Conservation (phyloP, 495 filamentous ascomycete species). For the Aspergillus olivimuriae region DNA sequence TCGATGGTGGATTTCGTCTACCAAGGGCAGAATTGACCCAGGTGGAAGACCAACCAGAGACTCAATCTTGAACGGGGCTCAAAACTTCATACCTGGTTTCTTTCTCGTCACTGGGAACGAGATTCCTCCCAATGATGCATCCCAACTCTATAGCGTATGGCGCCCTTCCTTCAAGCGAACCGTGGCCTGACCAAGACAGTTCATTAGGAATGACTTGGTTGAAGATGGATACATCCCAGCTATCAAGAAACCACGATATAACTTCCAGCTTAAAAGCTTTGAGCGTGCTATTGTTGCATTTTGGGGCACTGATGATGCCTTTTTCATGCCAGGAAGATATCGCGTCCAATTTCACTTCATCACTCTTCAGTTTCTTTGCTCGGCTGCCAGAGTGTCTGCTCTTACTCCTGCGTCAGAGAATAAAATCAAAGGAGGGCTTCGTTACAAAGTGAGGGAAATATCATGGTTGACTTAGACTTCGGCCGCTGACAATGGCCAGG, state of each 20-base stretch:
- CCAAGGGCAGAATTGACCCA: not conserved
- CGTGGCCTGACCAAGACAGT: slow-evolving; percentile 1
- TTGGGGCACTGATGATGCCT: slow-evolving; percentile 1
- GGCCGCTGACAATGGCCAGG: no score
- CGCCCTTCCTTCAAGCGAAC: not conserved
- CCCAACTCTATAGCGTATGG: slow-evolving; percentile 5
- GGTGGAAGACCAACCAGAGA: slow-evolving; percentile 1
- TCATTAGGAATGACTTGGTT: slow-evolving; percentile 4
- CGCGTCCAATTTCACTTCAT: slow-evolving; percentile 2
- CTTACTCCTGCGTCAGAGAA: not conserved
- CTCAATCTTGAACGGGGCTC: not conserved
- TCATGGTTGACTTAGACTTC: no score
- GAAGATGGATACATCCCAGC: no score
- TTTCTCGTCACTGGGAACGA: slow-evolving; percentile 1
- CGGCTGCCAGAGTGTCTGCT: not conserved
- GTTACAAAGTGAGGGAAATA: slow-evolving; percentile 1
- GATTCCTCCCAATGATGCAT: not conserved
- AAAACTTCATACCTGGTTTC: slow-evolving; percentile 5
- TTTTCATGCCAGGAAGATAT: slow-evolving; percentile 1
- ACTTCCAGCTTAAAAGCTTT: slow-evolving; percentile 5
- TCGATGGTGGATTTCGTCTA: slow-evolving; percentile 2
- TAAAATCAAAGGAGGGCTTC: slow-evolving; percentile 2
- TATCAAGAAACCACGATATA: slow-evolving; percentile 4
- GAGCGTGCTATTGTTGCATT: slow-evolving; percentile 1
- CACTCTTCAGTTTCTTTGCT: not conserved